Percentiles rank a stretch among this genome's conserved stretches.
Evolutionary conservation across 495 filamentous ascomycete genomes (phyloP).

Genomic region (Penicillium diatomitis): DNA sequence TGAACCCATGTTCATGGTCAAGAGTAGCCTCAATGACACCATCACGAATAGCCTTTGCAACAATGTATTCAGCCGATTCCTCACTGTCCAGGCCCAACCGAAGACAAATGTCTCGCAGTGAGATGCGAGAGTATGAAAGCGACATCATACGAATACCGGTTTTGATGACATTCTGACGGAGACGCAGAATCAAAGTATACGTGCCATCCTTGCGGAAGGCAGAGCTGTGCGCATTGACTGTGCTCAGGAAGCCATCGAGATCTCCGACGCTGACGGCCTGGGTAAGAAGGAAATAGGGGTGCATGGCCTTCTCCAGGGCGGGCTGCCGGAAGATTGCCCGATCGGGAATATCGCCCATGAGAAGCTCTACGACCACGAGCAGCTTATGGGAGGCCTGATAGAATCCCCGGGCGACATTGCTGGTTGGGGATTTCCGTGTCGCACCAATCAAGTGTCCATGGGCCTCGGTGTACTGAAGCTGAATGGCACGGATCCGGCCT

Average conservation of each 20-base stretch:
- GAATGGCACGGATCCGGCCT: slow-evolving; percentile 90
- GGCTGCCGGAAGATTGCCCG: slow-evolving; percentile 85
- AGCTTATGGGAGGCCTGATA: slow-evolving; percentile 93
- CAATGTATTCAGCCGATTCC: slow-evolving; percentile 97
- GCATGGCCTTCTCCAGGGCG: slow-evolving; percentile 72
- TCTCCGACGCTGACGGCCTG: slow-evolving; percentile 93
- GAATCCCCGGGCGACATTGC: slow-evolving; percentile 80
- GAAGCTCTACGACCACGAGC: slow-evolving; percentile 84
- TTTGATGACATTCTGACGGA: slow-evolving; percentile 98
- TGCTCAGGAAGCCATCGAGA: slow-evolving; percentile 79
- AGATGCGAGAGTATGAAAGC: slow-evolving; percentile 92
- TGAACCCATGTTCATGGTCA: slow-evolving; percentile 89
- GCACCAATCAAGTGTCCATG: slow-evolving; percentile 87
- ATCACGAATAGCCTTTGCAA: slow-evolving; percentile 95
- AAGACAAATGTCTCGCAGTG: slow-evolving; percentile 94
- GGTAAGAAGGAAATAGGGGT: slow-evolving; percentile 86
- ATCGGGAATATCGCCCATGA: slow-evolving; percentile 98
- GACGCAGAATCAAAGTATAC: slow-evolving; percentile 86
- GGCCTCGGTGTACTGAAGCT: slow-evolving; percentile 93
- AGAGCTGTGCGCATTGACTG: slow-evolving; percentile 66
- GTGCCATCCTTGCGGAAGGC: slow-evolving; percentile 90
- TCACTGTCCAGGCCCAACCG: slow-evolving; percentile 86
- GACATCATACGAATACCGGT: slow-evolving; percentile 99
- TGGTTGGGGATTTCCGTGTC: slow-evolving; percentile 88
- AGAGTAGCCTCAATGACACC: slow-evolving; percentile 95